These are phyloP conservation scores for Alternaria angustiovoidea DNA, from an alignment of 2,329 filamentous ascomycete species.

Conservation along the genomic window DNA sequence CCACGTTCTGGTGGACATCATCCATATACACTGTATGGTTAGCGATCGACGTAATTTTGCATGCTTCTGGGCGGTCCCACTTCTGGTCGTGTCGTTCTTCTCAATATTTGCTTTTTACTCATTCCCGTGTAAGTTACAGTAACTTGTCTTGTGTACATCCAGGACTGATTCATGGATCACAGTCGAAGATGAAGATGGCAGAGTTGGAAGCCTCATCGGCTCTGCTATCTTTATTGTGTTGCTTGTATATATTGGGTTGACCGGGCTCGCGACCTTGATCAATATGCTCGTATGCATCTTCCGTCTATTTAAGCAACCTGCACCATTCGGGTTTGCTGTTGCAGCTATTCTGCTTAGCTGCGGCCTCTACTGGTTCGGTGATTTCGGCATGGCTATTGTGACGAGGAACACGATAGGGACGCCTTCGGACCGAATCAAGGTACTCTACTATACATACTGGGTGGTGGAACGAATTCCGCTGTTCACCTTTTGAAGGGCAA, in stretches of 20 bases:
- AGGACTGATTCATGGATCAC: background rate
- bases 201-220: background rate
- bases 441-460: conserved; percentile 9
- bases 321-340: background rate
- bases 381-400: conserved; percentile 8
- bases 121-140: conserved; percentile 8
- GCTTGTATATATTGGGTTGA: background rate
- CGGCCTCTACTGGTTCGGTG: background rate
- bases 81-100: conserved; percentile 6
- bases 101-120: conserved; percentile 13
- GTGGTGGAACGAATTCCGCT: conserved; percentile 8
- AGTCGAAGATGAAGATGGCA: conserved; percentile 3
- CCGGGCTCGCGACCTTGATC: conserved; percentile 5
- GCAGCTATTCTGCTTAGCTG: conserved; percentile 5
- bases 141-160: background rate
- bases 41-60: background rate
- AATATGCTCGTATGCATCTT: background rate
- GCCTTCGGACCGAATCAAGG: conserved; percentile 3
- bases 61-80: conserved; percentile 3
- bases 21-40: conserved; percentile 7
- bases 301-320: background rate
- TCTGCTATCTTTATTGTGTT: conserved; percentile 2
- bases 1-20: conserved; percentile 6
- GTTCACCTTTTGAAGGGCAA: background rate
- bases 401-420: background rate